phyloP scores from a whole-genome alignment of 352 stramenopile genomes.

The Phytophthora megakarya region DNA sequence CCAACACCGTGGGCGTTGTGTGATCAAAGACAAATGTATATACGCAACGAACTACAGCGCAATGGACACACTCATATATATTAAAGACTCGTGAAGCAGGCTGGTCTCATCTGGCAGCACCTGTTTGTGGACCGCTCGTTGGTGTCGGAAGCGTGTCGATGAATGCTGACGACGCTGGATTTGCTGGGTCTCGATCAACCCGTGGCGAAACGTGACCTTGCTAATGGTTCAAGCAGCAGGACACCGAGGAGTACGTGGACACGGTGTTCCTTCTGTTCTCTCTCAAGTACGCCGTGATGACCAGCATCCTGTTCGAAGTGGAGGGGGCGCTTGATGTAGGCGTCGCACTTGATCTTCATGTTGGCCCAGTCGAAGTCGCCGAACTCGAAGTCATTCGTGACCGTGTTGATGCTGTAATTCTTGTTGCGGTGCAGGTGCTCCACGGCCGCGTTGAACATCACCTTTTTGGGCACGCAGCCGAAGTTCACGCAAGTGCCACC shows the following conservation, averaged over 20 bases:
- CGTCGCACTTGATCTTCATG: conserved; percentile 93
- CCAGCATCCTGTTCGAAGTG: conserved; percentile 92
- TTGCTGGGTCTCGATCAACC: conserved; percentile 74
- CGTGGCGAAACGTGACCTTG: conserved; percentile 76
- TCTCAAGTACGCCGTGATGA: conserved; percentile 94
- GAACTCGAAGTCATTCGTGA: conserved; percentile 49
- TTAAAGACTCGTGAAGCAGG: conserved; percentile 80
- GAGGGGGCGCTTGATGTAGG: conserved; percentile 89
- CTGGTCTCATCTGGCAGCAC: conserved; percentile 89
- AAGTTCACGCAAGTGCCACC: conserved; percentile 99
- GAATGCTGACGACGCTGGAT: conserved; percentile 89
- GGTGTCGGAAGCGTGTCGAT: conserved; percentile 90
- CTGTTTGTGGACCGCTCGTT: conserved; percentile 90
- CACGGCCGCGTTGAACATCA: conserved; percentile 95
- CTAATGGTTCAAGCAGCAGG: conserved; percentile 77
- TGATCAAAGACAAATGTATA: conserved; percentile 85
- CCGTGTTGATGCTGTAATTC: conserved; percentile 75
- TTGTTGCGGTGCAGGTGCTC: conserved; percentile 70
- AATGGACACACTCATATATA: conserved; percentile 86
- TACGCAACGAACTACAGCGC: conserved; percentile 85
- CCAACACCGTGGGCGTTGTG: conserved; percentile 91
- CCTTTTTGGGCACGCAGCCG: conserved; percentile 98
- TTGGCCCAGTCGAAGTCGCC: conserved; percentile 90
- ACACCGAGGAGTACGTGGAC: conserved; percentile 73
- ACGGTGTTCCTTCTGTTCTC: conserved; percentile 75